Evolutionary conservation across 345 rosid genomes (phyloP).

Genomic region (Physaria fendleri): DNA sequence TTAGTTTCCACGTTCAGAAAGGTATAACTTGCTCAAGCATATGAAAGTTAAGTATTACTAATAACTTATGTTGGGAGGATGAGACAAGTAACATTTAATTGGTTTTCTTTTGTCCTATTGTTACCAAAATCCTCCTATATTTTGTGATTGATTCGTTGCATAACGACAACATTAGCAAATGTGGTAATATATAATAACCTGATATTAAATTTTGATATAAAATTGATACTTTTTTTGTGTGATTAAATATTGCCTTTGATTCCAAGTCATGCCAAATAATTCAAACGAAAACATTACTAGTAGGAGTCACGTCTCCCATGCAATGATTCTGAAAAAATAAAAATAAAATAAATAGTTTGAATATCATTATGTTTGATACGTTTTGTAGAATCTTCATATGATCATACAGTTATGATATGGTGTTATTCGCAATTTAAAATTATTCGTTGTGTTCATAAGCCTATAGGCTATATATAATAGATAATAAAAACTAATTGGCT

Average conservation of each 20-base stretch:
- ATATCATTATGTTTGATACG: not conserved
- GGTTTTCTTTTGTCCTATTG: not conserved
- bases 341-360: not conserved
- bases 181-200: not conserved
- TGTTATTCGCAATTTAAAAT: not conserved
- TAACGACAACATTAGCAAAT: not conserved
- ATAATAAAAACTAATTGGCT: not conserved
- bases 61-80: not conserved
- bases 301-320: constrained; percentile 22
- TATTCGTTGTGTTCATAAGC: not conserved
- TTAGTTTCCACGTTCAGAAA: no score
- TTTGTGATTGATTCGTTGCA: constrained; percentile 15
- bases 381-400: not conserved
- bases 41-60: constrained; percentile 10
- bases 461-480: no score
- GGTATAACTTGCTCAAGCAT: constrained; percentile 1
- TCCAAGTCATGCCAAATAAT: constrained; percentile 13
- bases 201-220: not conserved
- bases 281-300: constrained; percentile 2
- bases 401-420: not conserved
- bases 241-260: constrained; percentile 15
- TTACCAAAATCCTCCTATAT: not conserved
- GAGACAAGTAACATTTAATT: not conserved
- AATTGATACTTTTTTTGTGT: not conserved
- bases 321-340: constrained; percentile 8